Conservation (phyloP, 176 grass and related monocot genomes). For the Avena atlantica region DNA sequence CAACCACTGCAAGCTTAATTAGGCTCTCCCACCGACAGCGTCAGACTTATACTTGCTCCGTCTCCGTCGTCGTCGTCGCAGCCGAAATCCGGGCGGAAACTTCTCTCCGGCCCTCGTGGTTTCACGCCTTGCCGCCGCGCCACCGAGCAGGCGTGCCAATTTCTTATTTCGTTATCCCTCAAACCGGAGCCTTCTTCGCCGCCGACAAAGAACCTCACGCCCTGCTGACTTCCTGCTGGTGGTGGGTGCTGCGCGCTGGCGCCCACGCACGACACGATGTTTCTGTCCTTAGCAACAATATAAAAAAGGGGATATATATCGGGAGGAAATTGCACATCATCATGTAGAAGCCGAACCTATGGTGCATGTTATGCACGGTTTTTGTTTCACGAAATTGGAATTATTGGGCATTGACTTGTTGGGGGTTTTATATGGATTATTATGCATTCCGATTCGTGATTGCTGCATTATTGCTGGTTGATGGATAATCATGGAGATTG, state of each 20-base stretch:
- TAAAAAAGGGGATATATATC: neutral
- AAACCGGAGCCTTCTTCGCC: neutral
- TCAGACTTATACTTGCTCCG: neutral
- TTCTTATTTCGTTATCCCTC: neutral
- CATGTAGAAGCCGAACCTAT: neutral
- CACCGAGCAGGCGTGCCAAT: neutral
- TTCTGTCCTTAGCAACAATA: neutral
- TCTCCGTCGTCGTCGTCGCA: neutral
- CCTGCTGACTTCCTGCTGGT: neutral
- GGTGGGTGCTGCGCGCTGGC: conserved; percentile 14
- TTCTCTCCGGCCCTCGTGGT: neutral
- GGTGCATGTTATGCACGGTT: neutral
- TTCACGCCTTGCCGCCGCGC: conserved; percentile 23
- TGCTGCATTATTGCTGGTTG: neutral
- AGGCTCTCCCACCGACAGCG: conserved; percentile 1
- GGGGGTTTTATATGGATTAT: neutral
- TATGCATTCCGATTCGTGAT: neutral
- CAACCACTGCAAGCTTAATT: neutral
- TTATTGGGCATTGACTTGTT: neutral
- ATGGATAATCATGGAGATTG: neutral
- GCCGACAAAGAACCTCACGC: neutral
- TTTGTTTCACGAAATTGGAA: neutral
- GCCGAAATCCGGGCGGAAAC: conserved; percentile 35
- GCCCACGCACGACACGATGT: conserved; percentile 25
- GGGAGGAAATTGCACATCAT: neutral